phyloP scores from a whole-genome alignment of 2,329 filamentous ascomycete genomes.

The Sclerotinia minor region DNA sequence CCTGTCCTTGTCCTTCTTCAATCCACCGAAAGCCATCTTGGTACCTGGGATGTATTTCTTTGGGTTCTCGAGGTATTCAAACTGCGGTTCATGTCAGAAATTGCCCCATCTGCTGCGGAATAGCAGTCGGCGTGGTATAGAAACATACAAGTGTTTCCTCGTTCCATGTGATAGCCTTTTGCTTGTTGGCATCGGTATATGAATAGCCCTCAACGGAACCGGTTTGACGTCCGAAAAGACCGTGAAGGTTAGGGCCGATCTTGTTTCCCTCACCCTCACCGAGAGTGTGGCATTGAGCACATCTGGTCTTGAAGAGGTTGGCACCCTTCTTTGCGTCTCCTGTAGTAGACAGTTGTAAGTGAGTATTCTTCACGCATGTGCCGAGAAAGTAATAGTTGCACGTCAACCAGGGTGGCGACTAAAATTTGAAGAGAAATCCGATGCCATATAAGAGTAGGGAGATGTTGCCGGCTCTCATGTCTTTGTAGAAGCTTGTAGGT shows the following conservation, averaged over 20 bases:
- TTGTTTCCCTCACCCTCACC: conserved; percentile 92
- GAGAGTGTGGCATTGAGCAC: conserved; percentile 97
- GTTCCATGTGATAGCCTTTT: conserved; percentile 87
- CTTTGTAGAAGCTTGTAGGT: background rate
- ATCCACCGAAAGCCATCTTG: conserved; percentile 99
- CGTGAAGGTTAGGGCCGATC: conserved; percentile 95
- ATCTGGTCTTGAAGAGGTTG: conserved; percentile 98
- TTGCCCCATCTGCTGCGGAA: background rate
- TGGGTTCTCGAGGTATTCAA: conserved; percentile 99
- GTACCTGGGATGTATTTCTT: conserved; percentile 99
- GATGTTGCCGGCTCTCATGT: background rate
- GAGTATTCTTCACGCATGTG: background rate
- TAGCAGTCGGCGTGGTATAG: background rate
- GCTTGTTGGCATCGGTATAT: conserved; percentile 99
- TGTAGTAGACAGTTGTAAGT: conserved; percentile 43
- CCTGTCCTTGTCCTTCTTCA: conserved; percentile 99
- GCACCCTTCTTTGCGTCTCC: conserved; percentile 96
- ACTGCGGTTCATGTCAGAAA: conserved; percentile 52
- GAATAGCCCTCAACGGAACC: conserved; percentile 88
- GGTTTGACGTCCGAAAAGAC: conserved; percentile 95
- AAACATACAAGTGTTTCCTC: conserved; percentile 74
- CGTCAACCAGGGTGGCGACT: background rate
- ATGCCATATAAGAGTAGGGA: background rate
- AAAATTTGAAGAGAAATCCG: background rate
- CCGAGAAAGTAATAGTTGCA: background rate